These are phyloP conservation scores for Paradendryphiella salina DNA, from an alignment of 2,329 filamentous ascomycete genomes.

Conservation along the genomic window DNA sequence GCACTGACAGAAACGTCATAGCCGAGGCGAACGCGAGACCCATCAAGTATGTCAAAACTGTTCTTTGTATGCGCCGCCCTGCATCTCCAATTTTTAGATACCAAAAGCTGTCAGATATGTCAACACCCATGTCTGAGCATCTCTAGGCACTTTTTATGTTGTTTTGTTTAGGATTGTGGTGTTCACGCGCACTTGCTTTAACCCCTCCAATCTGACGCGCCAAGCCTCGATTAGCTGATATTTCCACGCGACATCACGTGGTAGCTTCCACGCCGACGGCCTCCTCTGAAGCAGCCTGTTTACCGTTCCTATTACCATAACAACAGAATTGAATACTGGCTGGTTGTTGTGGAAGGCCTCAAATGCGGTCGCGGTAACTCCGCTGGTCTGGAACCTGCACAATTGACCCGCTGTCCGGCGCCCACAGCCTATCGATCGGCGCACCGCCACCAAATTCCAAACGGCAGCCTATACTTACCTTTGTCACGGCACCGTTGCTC, in stretches of 20 bases:
- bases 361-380: slow-evolving; percentile 22
- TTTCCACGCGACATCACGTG: slow-evolving; percentile 22
- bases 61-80: slow-evolving; percentile 20
- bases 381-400: slow-evolving; percentile 18
- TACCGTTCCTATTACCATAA: slow-evolving; percentile 22
- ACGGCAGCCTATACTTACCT: slow-evolving; percentile 26
- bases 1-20: slow-evolving; percentile 17
- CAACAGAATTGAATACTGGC: slow-evolving; percentile 15
- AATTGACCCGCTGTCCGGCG: slow-evolving; percentile 24
- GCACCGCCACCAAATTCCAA: slow-evolving; percentile 33
- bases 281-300: slow-evolving; percentile 19
- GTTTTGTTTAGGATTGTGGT: not conserved
- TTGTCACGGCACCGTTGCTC: slow-evolving; percentile 16
- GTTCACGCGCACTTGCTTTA: not conserved
- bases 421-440: slow-evolving; percentile 36
- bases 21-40: slow-evolving; percentile 21
- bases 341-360: slow-evolving; percentile 18
- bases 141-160: not conserved
- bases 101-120: not conserved
- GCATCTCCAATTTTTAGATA: not conserved
- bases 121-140: not conserved
- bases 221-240: slow-evolving; percentile 2
- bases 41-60: slow-evolving; percentile 20
- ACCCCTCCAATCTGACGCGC: slow-evolving; percentile 5
- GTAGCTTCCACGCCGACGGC: not conserved